Evolutionary conservation across 306 rosid species (phyloP), one percentile per base, ranked within the genome.

Genomic region (Carpinus viminea): DNA sequence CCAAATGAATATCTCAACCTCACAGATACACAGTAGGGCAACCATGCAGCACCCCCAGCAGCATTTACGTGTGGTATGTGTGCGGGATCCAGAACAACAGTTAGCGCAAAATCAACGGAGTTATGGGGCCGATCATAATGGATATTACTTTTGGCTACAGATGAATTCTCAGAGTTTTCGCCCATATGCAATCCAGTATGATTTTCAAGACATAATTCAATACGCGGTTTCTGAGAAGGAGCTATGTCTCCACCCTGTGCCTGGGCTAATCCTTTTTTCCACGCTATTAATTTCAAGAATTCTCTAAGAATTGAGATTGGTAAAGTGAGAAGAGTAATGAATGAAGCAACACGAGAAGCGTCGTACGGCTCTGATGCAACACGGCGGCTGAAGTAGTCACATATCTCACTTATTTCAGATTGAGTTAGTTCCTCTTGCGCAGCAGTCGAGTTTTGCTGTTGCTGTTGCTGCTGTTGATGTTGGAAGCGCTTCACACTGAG

Each of bases 301-400:
- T 96, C 99, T 84, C 98, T 82, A 48, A 96, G 85, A 81, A 93
- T 98, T 11, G 98, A 86, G 78, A 96, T 87, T 16, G 99, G 99
- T 74, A 96, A 86, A 73, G 99, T 96, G 77, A 96, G 96, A 86
- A 96, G 97, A 55, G 98, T 96, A 74, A 96, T 93, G 89, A 93
- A 96, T 26, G 99, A 96, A 55, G 99, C 99, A 79, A 96, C 99
- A 52, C 99, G 97, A 68, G 98, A 96, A 57, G 99, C 99, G 83
- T 96, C 99, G 54, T 96, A 96, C 5, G 99, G 99, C 90, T 96
- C 99, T 20, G 99, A 93, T 60, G 99, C 99, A 78, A 93, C 99
- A 36, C 99, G 97, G 21, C 99, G 98, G 82, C 99, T 93, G 80
- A 96, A 96, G 83, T 96, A 96, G 80, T 96, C 99, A 74, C 99